Conservation (phyloP, 257 asterid species). For the Anisodus acutangulus region DNA sequence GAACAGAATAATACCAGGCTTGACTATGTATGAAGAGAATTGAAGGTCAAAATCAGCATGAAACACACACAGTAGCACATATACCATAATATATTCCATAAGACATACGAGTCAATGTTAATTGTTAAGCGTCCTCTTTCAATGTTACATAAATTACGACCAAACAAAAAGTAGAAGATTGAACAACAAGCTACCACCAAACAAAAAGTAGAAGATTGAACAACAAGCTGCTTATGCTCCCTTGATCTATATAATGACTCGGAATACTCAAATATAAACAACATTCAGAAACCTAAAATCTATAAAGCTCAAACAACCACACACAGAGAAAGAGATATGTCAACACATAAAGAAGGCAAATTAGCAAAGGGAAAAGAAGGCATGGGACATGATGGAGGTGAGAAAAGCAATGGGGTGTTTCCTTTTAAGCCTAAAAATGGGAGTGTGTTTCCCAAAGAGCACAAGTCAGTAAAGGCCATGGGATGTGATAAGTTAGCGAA, state of each 20-base stretch:
- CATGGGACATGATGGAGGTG: slow-evolving; percentile 1
- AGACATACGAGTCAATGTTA: neutral
- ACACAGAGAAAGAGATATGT: neutral
- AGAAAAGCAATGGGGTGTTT: neutral
- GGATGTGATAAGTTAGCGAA: neutral
- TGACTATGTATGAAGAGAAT: neutral
- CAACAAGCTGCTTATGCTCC: neutral
- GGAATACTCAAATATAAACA: neutral
- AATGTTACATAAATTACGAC: neutral
- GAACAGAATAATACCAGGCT: neutral
- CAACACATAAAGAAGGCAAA: slow-evolving; percentile 1
- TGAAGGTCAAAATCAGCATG: neutral
- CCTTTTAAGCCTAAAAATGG: slow-evolving; percentile 3
- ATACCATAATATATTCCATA: neutral
- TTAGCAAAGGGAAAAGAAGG: slow-evolving; percentile 6
- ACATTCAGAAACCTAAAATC: neutral
- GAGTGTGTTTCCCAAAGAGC: slow-evolving; percentile 23
- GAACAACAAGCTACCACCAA: neutral
- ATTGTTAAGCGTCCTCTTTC: neutral
- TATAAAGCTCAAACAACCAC: neutral
- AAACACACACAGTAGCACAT: neutral
- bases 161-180: neutral
- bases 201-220: neutral
- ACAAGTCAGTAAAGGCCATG: slow-evolving; percentile 24
- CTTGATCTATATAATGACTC: neutral